Conservation (phyloP, 257 asterid species). For the Lavandula angustifolia region DNA sequence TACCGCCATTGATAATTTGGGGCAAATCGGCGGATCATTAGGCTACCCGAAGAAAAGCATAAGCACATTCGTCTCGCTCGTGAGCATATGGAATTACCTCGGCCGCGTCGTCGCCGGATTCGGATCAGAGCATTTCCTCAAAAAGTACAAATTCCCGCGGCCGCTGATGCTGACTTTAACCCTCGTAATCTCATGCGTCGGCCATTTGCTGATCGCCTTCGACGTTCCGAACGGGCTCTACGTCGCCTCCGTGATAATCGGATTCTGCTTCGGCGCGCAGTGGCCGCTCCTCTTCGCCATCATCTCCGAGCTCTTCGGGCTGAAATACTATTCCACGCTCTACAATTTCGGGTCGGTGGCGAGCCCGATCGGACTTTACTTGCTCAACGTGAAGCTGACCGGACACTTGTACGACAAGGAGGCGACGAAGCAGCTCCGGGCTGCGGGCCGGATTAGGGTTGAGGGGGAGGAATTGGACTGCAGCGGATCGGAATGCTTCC, state of each 20-base stretch:
- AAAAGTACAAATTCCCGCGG: conserved; percentile 64
- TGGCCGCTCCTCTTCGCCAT: conserved; percentile 60
- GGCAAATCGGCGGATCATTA: conserved; percentile 64
- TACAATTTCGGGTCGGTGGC: conserved; percentile 66
- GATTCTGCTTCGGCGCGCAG: conserved; percentile 63
- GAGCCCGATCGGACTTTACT: conserved; percentile 70
- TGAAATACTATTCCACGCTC: conserved; percentile 55
- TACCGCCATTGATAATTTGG: conserved; percentile 74
- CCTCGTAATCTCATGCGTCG: conserved; percentile 50
- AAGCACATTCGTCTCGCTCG: conserved; percentile 77
- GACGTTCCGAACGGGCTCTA: conserved; percentile 61
- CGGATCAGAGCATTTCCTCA: conserved; percentile 53
- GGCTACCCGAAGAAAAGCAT: conserved; percentile 63
- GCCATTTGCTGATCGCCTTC: conserved; percentile 69
- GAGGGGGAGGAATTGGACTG: conserved; percentile 60
- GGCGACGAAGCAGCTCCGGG: conserved; percentile 55
- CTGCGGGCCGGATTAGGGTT: conserved; percentile 35
- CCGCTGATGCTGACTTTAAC: conserved; percentile 56
- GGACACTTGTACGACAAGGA: conserved; percentile 72
- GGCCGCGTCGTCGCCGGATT: conserved; percentile 78
- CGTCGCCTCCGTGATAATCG: conserved; percentile 57
- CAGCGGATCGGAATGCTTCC: conserved; percentile 59
- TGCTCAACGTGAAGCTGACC: conserved; percentile 59
- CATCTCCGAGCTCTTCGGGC: conserved; percentile 56
- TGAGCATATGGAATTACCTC: conserved; percentile 80